Percentiles rank a stretch among this genome's conserved stretches.
Conservation (phyloP, 495 filamentous ascomycete species). For the Penicillium pancosmium region DNA sequence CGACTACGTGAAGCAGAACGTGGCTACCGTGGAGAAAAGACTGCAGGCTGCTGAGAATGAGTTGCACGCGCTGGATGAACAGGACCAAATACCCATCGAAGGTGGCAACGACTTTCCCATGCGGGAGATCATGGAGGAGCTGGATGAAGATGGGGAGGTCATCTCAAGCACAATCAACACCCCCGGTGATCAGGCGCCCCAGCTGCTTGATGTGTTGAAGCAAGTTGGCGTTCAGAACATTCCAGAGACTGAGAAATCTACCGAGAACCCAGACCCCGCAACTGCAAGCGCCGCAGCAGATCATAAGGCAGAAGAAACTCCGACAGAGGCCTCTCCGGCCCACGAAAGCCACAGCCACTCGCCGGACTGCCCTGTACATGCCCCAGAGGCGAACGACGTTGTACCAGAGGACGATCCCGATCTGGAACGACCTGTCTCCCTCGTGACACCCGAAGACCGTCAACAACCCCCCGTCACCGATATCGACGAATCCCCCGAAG, state of each 20-base stretch:
- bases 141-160: conserved; percentile 90
- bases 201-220: conserved; percentile 66
- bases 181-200: conserved; percentile 61
- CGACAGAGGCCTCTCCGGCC: no score
- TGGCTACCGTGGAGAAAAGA: conserved; percentile 64
- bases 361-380: conserved; percentile 2
- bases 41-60: conserved; percentile 69
- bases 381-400: conserved; percentile 3
- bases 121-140: conserved; percentile 85
- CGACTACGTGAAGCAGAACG: conserved; percentile 87
- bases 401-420: conserved; percentile 14
- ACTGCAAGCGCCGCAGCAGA: background rate
- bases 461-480: conserved; percentile 35
- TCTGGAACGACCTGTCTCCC: conserved; percentile 22
- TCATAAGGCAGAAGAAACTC: background rate
- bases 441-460: conserved; percentile 27
- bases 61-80: conserved; percentile 52
- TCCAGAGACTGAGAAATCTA: conserved; percentile 22
- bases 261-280: background rate
- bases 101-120: conserved; percentile 59
- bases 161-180: conserved; percentile 63
- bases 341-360: background rate
- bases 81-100: conserved; percentile 28
- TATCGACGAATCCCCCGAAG: conserved; percentile 73
- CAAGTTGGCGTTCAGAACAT: conserved; percentile 68